Base-by-base conservation (phyloP, 2,329 filamentous ascomycete genomes). In the Thermothelomyces thermophilus region DNA sequence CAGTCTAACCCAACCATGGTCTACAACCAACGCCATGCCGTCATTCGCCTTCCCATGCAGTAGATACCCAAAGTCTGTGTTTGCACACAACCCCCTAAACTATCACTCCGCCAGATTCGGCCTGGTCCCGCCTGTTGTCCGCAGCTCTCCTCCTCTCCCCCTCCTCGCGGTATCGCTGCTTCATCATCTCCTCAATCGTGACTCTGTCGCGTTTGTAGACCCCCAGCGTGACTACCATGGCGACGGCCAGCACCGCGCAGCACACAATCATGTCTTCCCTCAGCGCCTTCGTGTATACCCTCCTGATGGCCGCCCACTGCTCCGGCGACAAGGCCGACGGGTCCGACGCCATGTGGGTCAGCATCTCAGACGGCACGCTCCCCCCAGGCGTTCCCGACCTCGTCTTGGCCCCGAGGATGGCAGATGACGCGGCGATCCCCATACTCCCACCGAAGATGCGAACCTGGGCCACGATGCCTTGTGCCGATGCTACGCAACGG, bases 361-460 rank as follows among this genome's bases (percentile, higher is more conserved):
- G 53, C 35, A 69, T 60, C 7, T 60, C 51, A 1, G 62, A 47
- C 8, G 63, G 54, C 2, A 69, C 39, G 3, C 62, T 48, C n/a
- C 58, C 63, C 2, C n/a, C 16, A 11, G 55, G 52, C 30, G 71
- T 56, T 22, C 62, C 55, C 3, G 61, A 48, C 22, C 58, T 61
- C 36, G 63, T 64, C 56, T 58, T 66, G 43, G 52, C 64, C 37
- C 57, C 66, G 3, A 76, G 57, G 14, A 78, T 66, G 14, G 72
- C 71, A 1, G 76, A 73, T 17, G 74, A 79, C 1, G 72, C 68
- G 2, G 76, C 73, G 46, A 80, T 77, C 3, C 76, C 76, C 24
- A 79, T 64, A 50, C 75, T 77, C 5, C 76, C 76, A 4, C 76
- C 76, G 0, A 79, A 64, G 19, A 79, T 70, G 28, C 76, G 69